These are phyloP conservation scores for Botrytis sinoallii DNA, from an alignment of 2,329 filamentous ascomycete genomes.

Conservation along the genomic window DNA sequence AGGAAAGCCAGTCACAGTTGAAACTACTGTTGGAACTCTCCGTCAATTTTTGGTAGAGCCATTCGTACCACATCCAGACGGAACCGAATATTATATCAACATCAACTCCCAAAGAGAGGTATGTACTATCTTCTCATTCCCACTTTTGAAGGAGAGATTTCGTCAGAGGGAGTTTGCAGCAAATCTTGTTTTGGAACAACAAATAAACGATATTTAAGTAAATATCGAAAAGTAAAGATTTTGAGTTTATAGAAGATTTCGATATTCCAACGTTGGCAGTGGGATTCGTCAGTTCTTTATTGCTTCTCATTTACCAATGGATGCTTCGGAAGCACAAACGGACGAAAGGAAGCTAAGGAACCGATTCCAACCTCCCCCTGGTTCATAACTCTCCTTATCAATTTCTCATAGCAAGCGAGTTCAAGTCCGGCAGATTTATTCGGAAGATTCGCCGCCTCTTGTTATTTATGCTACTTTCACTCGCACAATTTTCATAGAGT, in stretches of 20 bases:
- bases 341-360: slow-evolving; percentile 36
- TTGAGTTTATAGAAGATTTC: slow-evolving; percentile 2
- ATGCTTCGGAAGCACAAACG: slow-evolving; percentile 25
- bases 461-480: slow-evolving; percentile 6
- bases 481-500: slow-evolving; percentile 22
- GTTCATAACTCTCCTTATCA: slow-evolving; percentile 19
- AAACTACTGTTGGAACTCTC: slow-evolving; percentile 83
- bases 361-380: slow-evolving; percentile 28
- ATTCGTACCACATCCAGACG: slow-evolving; percentile 91
- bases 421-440: slow-evolving; percentile 28
- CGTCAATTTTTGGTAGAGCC: slow-evolving; percentile 98
- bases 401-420: slow-evolving; percentile 23
- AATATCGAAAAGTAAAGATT: slow-evolving; percentile 38
- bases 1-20: slow-evolving; percentile 88
- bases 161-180: not conserved
- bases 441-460: slow-evolving; percentile 18
- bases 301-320: slow-evolving; percentile 15
- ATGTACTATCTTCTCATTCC: slow-evolving; percentile 48
- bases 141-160: not conserved
- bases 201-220: slow-evolving; percentile 29
- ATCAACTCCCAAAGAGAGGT: slow-evolving; percentile 99
- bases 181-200: not conserved
- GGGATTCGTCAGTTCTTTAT: slow-evolving; percentile 31
- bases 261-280: slow-evolving; percentile 22
- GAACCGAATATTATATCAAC: slow-evolving; percentile 99